phyloP scores from a whole-genome alignment of 2,329 filamentous ascomycete genomes.

The Hortaea werneckii region DNA sequence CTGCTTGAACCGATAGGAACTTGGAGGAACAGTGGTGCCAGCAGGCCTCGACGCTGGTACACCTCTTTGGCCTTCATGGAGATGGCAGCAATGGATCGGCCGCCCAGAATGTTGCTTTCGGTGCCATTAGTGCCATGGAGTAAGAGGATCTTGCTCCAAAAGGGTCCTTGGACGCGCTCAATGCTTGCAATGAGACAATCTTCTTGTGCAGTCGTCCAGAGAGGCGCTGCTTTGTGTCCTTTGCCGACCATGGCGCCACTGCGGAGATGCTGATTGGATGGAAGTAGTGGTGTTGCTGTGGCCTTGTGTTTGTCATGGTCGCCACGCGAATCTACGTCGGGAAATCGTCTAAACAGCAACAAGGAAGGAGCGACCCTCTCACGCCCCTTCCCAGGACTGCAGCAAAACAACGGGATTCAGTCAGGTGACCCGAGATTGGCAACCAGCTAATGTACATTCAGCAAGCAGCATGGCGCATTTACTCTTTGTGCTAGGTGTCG shows the following conservation, averaged over 20 bases:
- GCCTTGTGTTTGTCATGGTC: neutral
- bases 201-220: neutral
- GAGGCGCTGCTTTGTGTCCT: neutral
- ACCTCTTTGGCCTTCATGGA: neutral
- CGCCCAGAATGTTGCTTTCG: neutral
- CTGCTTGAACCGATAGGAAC: neutral
- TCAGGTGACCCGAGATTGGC: no score
- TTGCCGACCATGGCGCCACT: neutral
- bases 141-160: neutral
- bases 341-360: neutral
- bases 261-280: neutral
- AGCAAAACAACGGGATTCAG: no score
- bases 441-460: no score
- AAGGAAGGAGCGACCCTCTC: neutral
- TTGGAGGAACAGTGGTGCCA: neutral
- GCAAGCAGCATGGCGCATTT: neutral
- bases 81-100: neutral
- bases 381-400: neutral
- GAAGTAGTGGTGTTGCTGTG: neutral
- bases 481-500: neutral
- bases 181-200: neutral
- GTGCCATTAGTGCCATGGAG: neutral
- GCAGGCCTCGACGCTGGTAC: neutral
- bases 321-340: neutral
- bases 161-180: neutral